Conservation (phyloP, 371 early-diverging fungal species). For the Apophysomyces elegans region DNA sequence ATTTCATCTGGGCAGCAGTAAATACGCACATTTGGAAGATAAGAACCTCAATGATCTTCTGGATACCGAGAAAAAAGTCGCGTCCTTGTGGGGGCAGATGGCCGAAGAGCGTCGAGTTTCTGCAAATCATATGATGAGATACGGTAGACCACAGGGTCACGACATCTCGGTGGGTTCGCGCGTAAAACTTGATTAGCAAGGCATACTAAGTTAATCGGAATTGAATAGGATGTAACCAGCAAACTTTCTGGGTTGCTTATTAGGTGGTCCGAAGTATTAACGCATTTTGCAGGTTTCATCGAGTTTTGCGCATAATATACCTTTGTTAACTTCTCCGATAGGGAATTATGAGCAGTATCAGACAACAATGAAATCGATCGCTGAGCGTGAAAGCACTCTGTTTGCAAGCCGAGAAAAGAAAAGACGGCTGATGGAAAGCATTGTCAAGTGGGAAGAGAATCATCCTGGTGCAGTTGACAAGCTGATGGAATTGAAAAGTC, state of each 20-base stretch:
- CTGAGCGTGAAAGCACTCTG: slow-evolving; percentile 32
- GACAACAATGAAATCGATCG: slow-evolving; percentile 40
- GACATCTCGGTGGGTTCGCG: slow-evolving; percentile 39
- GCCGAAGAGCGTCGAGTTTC: slow-evolving; percentile 38
- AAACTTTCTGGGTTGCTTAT: slow-evolving; percentile 19
- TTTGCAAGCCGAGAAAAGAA: slow-evolving; percentile 35
- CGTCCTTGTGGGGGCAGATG: slow-evolving; percentile 25
- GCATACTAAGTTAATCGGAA: not conserved
- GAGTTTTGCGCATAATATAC: not conserved
- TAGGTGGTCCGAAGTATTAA: slow-evolving; percentile 34
- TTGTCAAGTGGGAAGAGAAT: slow-evolving; percentile 30
- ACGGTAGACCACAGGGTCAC: slow-evolving; percentile 42
- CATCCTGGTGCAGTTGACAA: slow-evolving; percentile 35
- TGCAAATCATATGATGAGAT: slow-evolving; percentile 38
- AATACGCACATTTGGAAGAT: slow-evolving; percentile 19
- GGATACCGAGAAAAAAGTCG: slow-evolving; percentile 31
- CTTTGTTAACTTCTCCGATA: not conserved
- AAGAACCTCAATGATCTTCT: slow-evolving; percentile 32
- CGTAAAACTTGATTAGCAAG: not conserved
- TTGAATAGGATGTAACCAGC: not conserved
- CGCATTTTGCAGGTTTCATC: slow-evolving; percentile 36
- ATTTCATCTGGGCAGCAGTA: slow-evolving; percentile 20
- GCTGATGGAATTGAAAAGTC: slow-evolving; percentile 34
- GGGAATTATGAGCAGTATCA: slow-evolving; percentile 42
- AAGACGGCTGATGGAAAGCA: slow-evolving; percentile 31